Evolutionary conservation across 2,329 filamentous ascomycete genomes (phyloP), one percentile per base, ranked within the genome.

Genomic region (Sclerotinia trifoliorum): DNA sequence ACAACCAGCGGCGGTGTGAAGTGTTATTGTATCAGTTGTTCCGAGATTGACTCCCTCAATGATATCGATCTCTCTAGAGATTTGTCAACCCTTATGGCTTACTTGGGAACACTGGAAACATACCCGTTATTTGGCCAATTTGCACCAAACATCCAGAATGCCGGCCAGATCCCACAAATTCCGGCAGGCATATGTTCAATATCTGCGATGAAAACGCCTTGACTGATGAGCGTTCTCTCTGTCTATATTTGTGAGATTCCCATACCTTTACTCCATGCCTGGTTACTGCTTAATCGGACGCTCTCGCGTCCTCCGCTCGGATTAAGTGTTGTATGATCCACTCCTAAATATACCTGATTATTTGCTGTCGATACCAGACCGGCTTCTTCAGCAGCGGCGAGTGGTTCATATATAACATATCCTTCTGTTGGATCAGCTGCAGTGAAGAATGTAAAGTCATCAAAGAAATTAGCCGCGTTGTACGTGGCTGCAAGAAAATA

Each of bases 211-310:
- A 87, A 13, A 93, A 83, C 42, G 29, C 66, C 66, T 57, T 56
- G 3, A 21, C 21, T 44, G n/a, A 39, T 29, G 10, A 51, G 51
- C 10, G n/a, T 24, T 8, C 3, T 39, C 11, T 24, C 11, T 11
- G 10, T n/a, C 35, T 46, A 48, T 29, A 4, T 6, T 17, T 42
- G 21, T 19, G 11, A 3, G 1, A 5, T 46, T 11, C 29, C 24
- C 24, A 21, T 49, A 0, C 89, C 90, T 72, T 88, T 83, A 42
- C 83, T 85, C 77, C 88, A 93, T 5, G 81, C 78, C 62, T 85
- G 82, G 65, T 86, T 88, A 78, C 88, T 91, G 55, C 87, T 85
- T 17, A 93, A 78, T 21, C 90, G 85, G 51, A 93, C 84, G 71
- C 88, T 91, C 13, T 83, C 81, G 24, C 84, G 78, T n/a, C 83